Percentiles rank a stretch among this genome's conserved stretches.
These are phyloP conservation scores for Moricandia moricandioides DNA, from an alignment of 345 rosid genomes.

Conservation along the genomic window DNA sequence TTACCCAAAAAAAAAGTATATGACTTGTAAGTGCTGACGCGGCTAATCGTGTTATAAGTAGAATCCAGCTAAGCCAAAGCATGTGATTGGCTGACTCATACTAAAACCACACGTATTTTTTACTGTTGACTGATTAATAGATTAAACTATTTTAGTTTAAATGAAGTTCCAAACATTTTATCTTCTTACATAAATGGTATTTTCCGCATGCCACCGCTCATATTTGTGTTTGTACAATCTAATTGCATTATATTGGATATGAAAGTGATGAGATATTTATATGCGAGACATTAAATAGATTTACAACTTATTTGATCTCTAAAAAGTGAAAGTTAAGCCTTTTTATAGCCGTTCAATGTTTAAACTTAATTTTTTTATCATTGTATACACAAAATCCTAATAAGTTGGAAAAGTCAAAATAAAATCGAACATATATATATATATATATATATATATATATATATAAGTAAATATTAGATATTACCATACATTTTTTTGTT, in stretches of 20 bases:
- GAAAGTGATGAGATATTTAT: not conserved
- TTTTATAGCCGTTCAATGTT: not conserved
- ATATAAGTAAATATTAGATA: not conserved
- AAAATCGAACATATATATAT: not conserved
- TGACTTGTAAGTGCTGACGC: conserved; percentile 21
- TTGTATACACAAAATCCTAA: not conserved
- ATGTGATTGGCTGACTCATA: conserved; percentile 24
- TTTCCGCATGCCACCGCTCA: not conserved
- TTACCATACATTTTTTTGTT: not conserved
- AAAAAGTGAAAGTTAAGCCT: not conserved
- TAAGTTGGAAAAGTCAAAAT: not conserved
- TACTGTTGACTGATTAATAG: not conserved
- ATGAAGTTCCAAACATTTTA: not conserved
- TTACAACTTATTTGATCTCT: not conserved
- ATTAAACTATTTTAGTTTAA: not conserved
- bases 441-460: not conserved
- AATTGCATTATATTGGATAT: not conserved
- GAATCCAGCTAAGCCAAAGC: conserved; percentile 24
- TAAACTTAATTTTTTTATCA: not conserved
- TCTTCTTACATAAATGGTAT: not conserved
- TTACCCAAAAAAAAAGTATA: not conserved
- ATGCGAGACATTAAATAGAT: not conserved
- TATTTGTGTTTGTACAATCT: not conserved
- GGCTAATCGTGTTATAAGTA: conserved; percentile 22
- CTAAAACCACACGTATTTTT: not conserved